Percentiles rank a stretch among this genome's conserved stretches.
These are phyloP conservation scores for Melastoma malabathricum DNA, from an alignment of 345 rosid genomes.

Conservation along the genomic window DNA sequence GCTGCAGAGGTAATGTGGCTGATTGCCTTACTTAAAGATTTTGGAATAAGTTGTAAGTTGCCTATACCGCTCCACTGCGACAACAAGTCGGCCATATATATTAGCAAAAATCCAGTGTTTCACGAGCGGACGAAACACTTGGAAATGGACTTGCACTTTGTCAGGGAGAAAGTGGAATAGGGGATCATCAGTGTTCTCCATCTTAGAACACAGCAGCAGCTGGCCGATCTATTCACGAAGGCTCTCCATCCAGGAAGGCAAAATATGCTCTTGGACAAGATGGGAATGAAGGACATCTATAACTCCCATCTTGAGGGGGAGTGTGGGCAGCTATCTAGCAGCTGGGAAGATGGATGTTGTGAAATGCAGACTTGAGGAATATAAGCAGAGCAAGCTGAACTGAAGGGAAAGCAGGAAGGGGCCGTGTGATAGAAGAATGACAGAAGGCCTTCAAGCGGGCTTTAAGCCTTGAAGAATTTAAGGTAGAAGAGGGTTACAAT, in stretches of 20 bases:
- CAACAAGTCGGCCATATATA: not conserved
- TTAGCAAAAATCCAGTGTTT: not conserved
- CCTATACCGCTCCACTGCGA: not conserved
- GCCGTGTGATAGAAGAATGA: no score
- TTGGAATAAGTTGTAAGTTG: not conserved
- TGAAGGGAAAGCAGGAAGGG: no score
- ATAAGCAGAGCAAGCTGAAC: no score
- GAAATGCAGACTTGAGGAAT: no score
- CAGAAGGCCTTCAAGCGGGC: no score
- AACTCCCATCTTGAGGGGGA: no score
- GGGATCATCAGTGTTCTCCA: not conserved
- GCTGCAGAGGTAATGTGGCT: not conserved
- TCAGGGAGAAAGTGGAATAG: not conserved
- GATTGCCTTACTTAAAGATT: not conserved
- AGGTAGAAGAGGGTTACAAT: no score
- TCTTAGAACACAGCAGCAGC: not conserved
- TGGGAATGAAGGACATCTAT: no score
- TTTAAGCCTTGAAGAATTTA: no score
- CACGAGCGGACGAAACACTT: constrained; percentile 6
- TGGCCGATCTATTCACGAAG: not conserved
- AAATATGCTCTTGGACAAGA: no score
- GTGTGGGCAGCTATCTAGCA: no score
- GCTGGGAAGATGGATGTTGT: no score
- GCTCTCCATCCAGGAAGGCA: not conserved
- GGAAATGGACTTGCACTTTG: constrained; percentile 2